Percentiles rank a stretch among this genome's conserved stretches.
phyloP scores from a whole-genome alignment of 78 protist species.

The Ministeria vibrans region DNA sequence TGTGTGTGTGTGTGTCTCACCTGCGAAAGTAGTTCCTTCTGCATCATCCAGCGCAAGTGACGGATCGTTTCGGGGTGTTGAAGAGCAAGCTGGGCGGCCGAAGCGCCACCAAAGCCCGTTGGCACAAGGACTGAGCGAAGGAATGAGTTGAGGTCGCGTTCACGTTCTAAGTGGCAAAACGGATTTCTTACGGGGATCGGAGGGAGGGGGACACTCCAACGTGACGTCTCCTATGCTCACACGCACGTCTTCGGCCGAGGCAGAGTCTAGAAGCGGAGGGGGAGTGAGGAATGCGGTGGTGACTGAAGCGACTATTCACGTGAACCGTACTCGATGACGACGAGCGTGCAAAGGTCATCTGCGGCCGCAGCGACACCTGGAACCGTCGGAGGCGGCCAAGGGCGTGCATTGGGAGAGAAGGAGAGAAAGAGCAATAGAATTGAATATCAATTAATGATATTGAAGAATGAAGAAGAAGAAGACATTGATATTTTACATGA shows the following conservation, averaged over 20 bases:
- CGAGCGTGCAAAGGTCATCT: neutral
- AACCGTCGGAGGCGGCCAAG: neutral
- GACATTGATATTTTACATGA: neutral
- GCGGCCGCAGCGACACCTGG: neutral
- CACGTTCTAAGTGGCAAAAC: neutral
- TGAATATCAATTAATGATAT: neutral
- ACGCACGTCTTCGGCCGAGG: no score
- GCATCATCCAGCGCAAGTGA: constrained; percentile 34
- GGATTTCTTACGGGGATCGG: neutral
- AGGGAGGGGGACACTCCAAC: neutral
- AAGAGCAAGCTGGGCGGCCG: neutral
- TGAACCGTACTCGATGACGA: neutral
- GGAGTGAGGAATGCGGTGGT: neutral
- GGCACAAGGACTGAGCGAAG: neutral
- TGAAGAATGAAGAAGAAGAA: neutral
- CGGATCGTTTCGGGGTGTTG: neutral
- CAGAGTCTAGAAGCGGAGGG: no score
- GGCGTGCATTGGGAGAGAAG: neutral
- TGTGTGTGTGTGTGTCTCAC: neutral
- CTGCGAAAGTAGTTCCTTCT: neutral
- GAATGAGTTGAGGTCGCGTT: neutral
- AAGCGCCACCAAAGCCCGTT: neutral
- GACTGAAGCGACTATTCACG: neutral
- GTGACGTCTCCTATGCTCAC: neutral
- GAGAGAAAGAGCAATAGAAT: neutral